A percentile compares a stretch with the other conserved stretches of the same genome.
These are phyloP conservation scores for Phytophthora podocarpi DNA, from an alignment of 352 stramenopile genomes.

Conservation along the genomic window DNA sequence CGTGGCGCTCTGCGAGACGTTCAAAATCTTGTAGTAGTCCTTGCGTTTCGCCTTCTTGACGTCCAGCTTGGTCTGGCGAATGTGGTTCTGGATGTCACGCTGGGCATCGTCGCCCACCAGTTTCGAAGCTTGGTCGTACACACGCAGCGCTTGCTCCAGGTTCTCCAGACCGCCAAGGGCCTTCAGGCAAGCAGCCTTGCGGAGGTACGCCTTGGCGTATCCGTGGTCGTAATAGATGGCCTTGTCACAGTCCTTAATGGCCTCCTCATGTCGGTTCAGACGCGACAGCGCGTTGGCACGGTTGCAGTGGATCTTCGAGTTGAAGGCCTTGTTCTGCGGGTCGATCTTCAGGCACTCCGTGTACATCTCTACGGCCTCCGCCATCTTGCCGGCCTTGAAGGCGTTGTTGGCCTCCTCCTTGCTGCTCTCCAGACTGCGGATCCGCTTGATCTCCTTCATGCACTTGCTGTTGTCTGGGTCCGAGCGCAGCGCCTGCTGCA, in stretches of 20 bases:
- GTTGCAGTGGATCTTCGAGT: conserved; percentile 95
- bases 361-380: conserved; percentile 90
- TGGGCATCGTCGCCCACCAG: conserved; percentile 81
- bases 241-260: conserved; percentile 90
- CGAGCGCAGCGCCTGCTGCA: conserved; percentile 88
- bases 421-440: conserved; percentile 82
- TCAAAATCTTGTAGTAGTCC: conserved; percentile 96
- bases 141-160: conserved; percentile 88
- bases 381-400: conserved; percentile 86
- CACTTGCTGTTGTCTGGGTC: conserved; percentile 91
- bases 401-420: conserved; percentile 91
- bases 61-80: conserved; percentile 90
- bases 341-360: conserved; percentile 87
- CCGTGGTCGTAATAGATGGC: conserved; percentile 90
- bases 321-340: conserved; percentile 91
- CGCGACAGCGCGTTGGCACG: conserved; percentile 87
- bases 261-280: conserved; percentile 83
- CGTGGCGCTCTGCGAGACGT: conserved; percentile 77
- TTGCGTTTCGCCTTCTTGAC: conserved; percentile 96
- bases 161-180: conserved; percentile 85
- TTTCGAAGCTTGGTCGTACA: conserved; percentile 91
- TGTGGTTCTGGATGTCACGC: conserved; percentile 84
- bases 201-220: conserved; percentile 92
- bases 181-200: conserved; percentile 82
- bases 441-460: conserved; percentile 89